Evolutionary conservation across 768 basidiomycete species (phyloP).

Genomic region (Amanita brunnescens): DNA sequence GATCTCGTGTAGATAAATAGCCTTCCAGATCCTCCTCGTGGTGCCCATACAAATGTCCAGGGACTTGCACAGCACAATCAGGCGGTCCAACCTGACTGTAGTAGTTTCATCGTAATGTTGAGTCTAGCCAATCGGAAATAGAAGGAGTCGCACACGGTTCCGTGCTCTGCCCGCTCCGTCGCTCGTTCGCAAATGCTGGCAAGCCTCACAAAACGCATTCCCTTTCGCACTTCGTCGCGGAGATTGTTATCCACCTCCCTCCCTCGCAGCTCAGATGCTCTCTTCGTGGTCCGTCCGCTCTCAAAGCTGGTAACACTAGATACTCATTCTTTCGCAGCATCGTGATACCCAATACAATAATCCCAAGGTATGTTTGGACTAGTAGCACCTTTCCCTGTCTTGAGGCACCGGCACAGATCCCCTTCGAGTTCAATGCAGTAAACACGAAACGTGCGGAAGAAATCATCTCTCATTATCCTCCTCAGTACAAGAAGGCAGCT

Average conservation of each 20-base stretch:
- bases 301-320: slow-evolving; percentile 3
- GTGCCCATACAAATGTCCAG: too few species aligned
- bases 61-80: too few species aligned
- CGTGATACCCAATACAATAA: slow-evolving; percentile 95
- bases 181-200: not conserved
- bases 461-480: slow-evolving; percentile 89
- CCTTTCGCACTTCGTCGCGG: not conserved
- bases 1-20: too few species aligned
- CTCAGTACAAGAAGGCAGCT: slow-evolving; percentile 98
- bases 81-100: too few species aligned
- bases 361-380: slow-evolving; percentile 49
- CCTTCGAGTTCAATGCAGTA: slow-evolving; percentile 75
- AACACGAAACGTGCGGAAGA: slow-evolving; percentile 82
- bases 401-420: slow-evolving; percentile 48
- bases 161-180: not conserved
- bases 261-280: slow-evolving; percentile 63
- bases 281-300: slow-evolving; percentile 66
- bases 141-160: not conserved
- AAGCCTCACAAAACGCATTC: not conserved
- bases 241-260: slow-evolving; percentile 34
- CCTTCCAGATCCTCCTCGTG: too few species aligned
- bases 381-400: not conserved
- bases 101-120: too few species aligned
- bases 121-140: not conserved
- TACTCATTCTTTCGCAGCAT: slow-evolving; percentile 47